phyloP scores from a whole-genome alignment of 1,284 basidiomycete genomes.

The Malassezia equina region DNA sequence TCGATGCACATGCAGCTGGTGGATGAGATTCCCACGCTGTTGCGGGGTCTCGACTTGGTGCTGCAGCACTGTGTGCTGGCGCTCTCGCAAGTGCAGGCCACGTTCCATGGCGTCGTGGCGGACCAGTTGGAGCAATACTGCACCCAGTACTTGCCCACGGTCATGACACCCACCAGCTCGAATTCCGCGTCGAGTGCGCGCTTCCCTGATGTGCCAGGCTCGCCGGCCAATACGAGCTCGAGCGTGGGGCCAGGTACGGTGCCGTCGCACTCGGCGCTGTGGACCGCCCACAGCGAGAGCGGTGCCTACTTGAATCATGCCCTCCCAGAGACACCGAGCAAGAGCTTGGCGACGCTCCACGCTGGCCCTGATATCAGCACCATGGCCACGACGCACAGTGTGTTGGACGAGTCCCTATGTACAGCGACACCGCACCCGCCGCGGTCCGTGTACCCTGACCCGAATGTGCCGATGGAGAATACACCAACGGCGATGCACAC shows the following conservation, averaged over 20 bases:
- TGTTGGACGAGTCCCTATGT: neutral
- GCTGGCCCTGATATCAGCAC: constrained; percentile 1
- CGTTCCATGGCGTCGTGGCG: constrained; percentile 30
- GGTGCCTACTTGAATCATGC: neutral
- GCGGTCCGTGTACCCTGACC: neutral
- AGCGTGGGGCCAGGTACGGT: neutral
- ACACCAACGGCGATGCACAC: neutral
- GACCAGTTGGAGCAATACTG: constrained; percentile 1
- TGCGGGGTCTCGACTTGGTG: constrained; percentile 44
- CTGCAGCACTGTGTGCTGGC: constrained; percentile 45
- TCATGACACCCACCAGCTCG: constrained; percentile 6
- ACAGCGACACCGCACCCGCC: neutral
- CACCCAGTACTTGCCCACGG: neutral
- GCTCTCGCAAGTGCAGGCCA: constrained; percentile 42
- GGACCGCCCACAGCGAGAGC: neutral
- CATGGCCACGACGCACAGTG: neutral
- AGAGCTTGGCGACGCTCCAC: neutral
- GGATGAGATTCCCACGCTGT: constrained; percentile 49
- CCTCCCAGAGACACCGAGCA: neutral
- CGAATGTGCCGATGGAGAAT: neutral
- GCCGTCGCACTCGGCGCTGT: neutral
- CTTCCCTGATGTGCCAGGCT: neutral
- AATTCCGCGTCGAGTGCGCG: neutral
- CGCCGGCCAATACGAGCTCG: neutral
- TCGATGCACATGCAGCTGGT: constrained; percentile 48